These are phyloP conservation scores for Neopestalotiopsis sp. DNA, from an alignment of 2,329 filamentous ascomycete genomes.

Conservation along the genomic window DNA sequence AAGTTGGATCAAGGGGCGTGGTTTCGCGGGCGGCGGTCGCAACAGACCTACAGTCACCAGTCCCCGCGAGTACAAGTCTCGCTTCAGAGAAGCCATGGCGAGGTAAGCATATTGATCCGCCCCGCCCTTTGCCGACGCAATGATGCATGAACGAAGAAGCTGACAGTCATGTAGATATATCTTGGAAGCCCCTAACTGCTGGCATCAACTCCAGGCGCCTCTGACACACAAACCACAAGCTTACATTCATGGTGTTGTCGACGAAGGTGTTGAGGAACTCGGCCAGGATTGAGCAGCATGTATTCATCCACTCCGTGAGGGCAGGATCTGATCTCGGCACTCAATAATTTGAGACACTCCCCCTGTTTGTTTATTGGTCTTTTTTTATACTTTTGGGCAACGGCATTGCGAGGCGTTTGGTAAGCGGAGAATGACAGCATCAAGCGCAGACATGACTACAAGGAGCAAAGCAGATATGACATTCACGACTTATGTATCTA, in stretches of 20 bases:
- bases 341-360: not conserved
- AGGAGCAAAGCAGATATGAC: not conserved
- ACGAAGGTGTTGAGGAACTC: slow-evolving; percentile 19
- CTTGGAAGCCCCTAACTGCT: slow-evolving; percentile 76
- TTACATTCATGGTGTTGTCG: slow-evolving; percentile 27
- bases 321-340: not conserved
- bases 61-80: slow-evolving; percentile 95
- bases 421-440: not conserved
- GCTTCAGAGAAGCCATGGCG: slow-evolving; percentile 96
- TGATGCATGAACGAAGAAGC: not conserved
- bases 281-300: not conserved
- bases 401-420: slow-evolving; percentile 16
- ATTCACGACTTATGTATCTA: not conserved
- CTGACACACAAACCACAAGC: slow-evolving; percentile 30
- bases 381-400: not conserved
- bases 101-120: slow-evolving; percentile 57
- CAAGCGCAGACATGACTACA: not conserved
- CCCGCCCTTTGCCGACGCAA: not conserved
- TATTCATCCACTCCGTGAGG: too few species aligned
- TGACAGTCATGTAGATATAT: slow-evolving; percentile 61
- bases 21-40: slow-evolving; percentile 75
- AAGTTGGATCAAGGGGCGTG: slow-evolving; percentile 98
- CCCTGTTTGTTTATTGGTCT: not conserved
- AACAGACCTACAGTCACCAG: slow-evolving; percentile 94
- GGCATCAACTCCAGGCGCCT: slow-evolving; percentile 68